Evolutionary conservation across 768 basidiomycete species (phyloP).

Genomic region (Suillus luteus): DNA sequence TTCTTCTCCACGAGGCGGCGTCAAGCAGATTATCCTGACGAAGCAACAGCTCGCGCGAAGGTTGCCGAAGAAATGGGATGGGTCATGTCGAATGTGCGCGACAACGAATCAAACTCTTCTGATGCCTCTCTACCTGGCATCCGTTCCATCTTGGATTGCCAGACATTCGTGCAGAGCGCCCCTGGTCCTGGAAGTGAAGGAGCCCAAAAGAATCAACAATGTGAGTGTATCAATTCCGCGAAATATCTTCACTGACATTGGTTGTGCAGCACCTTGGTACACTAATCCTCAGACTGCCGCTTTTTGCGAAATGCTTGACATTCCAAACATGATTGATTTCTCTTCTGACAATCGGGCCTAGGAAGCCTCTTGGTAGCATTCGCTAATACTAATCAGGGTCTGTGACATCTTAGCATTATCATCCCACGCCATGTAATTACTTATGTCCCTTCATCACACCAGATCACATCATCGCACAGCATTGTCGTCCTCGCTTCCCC

Average conservation of each 20-base stretch:
- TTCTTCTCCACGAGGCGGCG: constrained; percentile 58
- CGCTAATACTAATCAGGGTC: neutral
- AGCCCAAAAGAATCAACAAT: constrained; percentile 38
- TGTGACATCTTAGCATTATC: neutral
- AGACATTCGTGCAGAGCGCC: constrained; percentile 70
- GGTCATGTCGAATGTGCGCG: constrained; percentile 61
- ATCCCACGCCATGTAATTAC: neutral
- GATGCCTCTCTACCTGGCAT: constrained; percentile 18
- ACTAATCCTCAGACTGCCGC: constrained; percentile 89
- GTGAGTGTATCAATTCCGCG: constrained; percentile 31
- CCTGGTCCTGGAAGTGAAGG: constrained; percentile 50
- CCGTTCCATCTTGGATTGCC: constrained; percentile 54
- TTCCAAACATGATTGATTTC: constrained; percentile 70
- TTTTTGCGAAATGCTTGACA: constrained; percentile 76
- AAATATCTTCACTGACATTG: constrained; percentile 5
- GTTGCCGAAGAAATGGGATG: constrained; percentile 65
- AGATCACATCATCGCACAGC: neutral
- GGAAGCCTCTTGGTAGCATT: neutral
- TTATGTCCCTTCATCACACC: neutral
- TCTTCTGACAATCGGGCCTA: constrained; percentile 11
- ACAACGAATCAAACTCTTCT: constrained; percentile 20
- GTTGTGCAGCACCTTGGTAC: constrained; percentile 66
- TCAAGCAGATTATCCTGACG: constrained; percentile 62
- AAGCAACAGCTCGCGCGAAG: constrained; percentile 48
- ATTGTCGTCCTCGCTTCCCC: neutral